A percentile compares a stretch with the other conserved stretches of the same genome.
Evolutionary conservation across 1,284 basidiomycete genomes (phyloP).

Genomic region (Moesziomyces parantarcticus): DNA sequence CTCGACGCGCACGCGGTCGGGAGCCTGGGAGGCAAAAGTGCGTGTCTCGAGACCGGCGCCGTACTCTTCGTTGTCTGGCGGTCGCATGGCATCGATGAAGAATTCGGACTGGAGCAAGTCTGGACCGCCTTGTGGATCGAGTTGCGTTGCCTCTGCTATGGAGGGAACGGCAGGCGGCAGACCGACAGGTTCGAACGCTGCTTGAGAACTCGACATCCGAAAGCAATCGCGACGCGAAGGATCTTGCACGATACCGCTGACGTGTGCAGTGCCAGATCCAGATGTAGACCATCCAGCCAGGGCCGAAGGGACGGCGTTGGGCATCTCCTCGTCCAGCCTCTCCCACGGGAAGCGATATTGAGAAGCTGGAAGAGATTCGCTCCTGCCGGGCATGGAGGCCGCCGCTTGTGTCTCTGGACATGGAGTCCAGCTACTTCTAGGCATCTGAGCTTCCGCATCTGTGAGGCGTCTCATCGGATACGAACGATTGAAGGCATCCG

Average conservation of each 20-base stretch:
- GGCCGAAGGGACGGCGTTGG: not conserved
- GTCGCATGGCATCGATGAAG: conserved; percentile 17
- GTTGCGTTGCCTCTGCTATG: not conserved
- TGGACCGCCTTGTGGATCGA: not conserved
- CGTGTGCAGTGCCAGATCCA: conserved; percentile 1
- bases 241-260: not conserved
- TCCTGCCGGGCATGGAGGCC: not conserved
- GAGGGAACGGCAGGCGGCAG: conserved; percentile 7
- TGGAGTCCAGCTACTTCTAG: conserved; percentile 8
- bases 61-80: not conserved
- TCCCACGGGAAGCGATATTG: conserved; percentile 17
- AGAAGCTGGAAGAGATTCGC: not conserved
- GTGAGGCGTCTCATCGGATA: not conserved
- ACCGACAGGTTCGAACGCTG: not conserved
- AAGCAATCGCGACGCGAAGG: conserved; percentile 1
- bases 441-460: not conserved
- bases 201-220: conserved; percentile 2
- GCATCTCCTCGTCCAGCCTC: conserved; percentile 4
- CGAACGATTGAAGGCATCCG: not conserved
- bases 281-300: not conserved
- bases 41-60: conserved; percentile 21
- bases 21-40: conserved; percentile 13
- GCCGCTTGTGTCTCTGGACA: not conserved
- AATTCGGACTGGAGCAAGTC: conserved; percentile 32
- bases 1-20: conserved; percentile 29